Evolutionary conservation across 768 basidiomycete species (phyloP).

Genomic region (Cubamyces lactineus): DNA sequence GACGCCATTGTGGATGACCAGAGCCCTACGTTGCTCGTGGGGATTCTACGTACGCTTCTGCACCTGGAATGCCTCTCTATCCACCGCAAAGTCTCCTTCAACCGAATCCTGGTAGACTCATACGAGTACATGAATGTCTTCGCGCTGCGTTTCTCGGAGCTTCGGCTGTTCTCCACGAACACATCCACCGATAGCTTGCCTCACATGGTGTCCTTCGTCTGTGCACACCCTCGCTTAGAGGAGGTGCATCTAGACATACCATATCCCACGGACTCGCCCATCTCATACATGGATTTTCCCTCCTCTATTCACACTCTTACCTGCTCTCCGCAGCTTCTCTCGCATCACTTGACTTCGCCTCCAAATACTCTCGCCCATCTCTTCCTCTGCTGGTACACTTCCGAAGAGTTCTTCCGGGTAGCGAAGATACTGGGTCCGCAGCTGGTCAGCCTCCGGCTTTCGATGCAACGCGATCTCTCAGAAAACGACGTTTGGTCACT

Average conservation of each 20-base stretch:
- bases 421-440: background rate
- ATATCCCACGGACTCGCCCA: background rate
- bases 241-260: background rate
- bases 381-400: background rate
- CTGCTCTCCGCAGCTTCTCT: background rate
- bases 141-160: background rate
- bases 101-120: no score
- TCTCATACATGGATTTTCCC: background rate
- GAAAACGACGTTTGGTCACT: background rate
- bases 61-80: background rate
- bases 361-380: background rate
- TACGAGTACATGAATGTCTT: background rate
- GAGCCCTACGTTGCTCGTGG: background rate
- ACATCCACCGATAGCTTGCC: background rate
- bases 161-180: background rate
- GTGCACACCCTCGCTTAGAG: background rate
- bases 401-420: background rate
- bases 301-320: background rate
- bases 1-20: background rate
- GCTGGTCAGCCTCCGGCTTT: background rate
- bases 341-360: no score
- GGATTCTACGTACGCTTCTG: background rate
- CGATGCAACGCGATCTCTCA: background rate
- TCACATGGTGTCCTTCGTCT: background rate
- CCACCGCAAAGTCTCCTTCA: no score